Evolutionary conservation across 352 stramenopile genomes (phyloP).

Genomic region (Stephanocyclus meneghinianus): DNA sequence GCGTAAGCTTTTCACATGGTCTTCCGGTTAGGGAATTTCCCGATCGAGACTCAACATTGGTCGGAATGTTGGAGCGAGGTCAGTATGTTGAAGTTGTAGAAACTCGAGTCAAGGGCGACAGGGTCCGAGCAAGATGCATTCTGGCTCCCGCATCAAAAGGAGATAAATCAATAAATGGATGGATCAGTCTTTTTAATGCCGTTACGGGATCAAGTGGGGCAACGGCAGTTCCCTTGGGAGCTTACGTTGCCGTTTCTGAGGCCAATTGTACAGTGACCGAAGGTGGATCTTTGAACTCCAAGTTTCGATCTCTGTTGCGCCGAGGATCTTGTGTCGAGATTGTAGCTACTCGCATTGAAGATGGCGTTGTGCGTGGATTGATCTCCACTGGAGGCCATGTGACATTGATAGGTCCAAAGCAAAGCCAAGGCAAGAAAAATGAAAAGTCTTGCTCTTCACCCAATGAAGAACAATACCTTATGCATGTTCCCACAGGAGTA

Average conservation of each 20-base stretch:
- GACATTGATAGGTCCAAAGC: constrained; percentile 22
- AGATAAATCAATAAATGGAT: constrained; percentile 17
- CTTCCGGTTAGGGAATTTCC: constrained; percentile 24
- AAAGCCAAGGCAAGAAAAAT: background rate
- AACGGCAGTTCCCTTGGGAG: constrained; percentile 30
- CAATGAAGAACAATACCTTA: constrained; percentile 31
- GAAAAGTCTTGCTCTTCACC: background rate
- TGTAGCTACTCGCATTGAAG: constrained; percentile 47
- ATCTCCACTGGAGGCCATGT: constrained; percentile 35
- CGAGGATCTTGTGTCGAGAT: constrained; percentile 41
- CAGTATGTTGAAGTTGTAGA: constrained; percentile 32
- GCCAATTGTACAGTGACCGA: constrained; percentile 37
- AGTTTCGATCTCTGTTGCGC: constrained; percentile 15
- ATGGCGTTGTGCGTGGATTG: constrained; percentile 45
- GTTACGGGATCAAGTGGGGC: constrained; percentile 10
- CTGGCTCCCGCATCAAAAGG: background rate
- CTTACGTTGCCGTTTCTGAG: constrained; percentile 36
- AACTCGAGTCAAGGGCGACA: constrained; percentile 34
- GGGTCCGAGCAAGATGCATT: constrained; percentile 28
- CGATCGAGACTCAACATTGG: constrained; percentile 24
- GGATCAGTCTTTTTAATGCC: constrained; percentile 41
- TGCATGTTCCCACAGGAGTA: constrained; percentile 40
- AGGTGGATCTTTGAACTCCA: constrained; percentile 32
- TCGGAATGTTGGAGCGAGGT: constrained; percentile 30
- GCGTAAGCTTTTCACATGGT: constrained; percentile 30